Evolutionary conservation across 208 protist species (phyloP).

Genomic region (Wallacemonas rigidus): DNA sequence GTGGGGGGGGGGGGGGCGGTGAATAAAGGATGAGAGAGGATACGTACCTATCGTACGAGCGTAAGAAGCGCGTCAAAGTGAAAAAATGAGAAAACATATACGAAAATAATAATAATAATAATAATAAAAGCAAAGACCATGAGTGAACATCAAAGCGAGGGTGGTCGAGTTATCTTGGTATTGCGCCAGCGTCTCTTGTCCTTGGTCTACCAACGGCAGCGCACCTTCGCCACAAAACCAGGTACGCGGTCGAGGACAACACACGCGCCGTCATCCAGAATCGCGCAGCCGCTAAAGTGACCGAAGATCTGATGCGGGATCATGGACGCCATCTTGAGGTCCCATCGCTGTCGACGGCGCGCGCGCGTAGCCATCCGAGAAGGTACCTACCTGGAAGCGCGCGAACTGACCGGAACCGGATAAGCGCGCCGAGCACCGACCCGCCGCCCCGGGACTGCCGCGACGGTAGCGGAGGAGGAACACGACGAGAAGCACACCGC

Average conservation of each 20-base stretch:
- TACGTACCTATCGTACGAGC: too few species aligned
- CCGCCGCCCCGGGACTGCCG: neutral
- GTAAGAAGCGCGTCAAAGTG: too few species aligned
- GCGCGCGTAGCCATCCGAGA: neutral
- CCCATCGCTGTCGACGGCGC: neutral
- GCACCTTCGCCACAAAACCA: conserved; percentile 3
- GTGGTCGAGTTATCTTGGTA: too few species aligned
- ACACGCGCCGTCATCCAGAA: neutral
- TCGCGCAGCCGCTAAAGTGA: neutral
- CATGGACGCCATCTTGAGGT: conserved; percentile 7
- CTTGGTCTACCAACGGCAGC: neutral
- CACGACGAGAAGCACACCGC: neutral
- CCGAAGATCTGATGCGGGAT: conserved; percentile 13
- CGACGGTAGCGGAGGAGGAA: neutral
- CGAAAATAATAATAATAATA: too few species aligned
- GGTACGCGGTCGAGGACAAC: conserved; percentile 1
- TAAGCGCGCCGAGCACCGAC: neutral
- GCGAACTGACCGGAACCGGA: conserved; percentile 4
- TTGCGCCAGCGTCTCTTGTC: neutral
- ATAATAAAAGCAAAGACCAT: too few species aligned
- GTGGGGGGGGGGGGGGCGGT: too few species aligned
- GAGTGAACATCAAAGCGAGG: too few species aligned
- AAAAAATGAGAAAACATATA: too few species aligned
- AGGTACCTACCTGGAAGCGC: neutral
- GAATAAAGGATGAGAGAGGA: too few species aligned